Base-by-base conservation (phyloP, 2,329 filamentous ascomycete genomes). In the Penicillium sp. region DNA sequence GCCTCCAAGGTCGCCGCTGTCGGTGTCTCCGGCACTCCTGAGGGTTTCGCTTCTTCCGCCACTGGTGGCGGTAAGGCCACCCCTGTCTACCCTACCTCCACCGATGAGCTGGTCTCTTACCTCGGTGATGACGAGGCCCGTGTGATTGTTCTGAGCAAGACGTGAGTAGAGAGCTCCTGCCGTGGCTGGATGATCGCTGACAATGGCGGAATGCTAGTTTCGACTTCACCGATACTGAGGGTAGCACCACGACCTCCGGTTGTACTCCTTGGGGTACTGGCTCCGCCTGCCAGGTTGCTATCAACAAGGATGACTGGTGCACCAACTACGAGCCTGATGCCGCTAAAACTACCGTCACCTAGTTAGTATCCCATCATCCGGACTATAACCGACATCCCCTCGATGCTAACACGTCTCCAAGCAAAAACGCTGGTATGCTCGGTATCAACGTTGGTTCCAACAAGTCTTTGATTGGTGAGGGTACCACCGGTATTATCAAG, bases 281-380 rank as follows among this genome's bases (percentile, higher is more conserved):
- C 21, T 41, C 53, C 17, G 12, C 2, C 35, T 59, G 57, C 41
- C 57, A 59, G 50, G 47, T 45, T 27, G 55, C 55, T 4, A 59
- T 59, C 33, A 51, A 55, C 39, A 49, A 59, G 36, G 49, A 57
- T 5, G 49, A 59, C 49, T 59, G 57, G 38, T 55, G 57, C 39
- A 44, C 43, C 19, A 54, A 54, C 43, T 54, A 54, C 25, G 8
- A 54, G 25, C 43, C 45, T 31, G 39, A 53, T 50, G 49, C 57
- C 7, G 31, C 57, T 29, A 49, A 49, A 17, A 53, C 53, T 21
- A 42, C 49, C 4, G 53, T 48, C 8, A 57, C 49, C 38, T 59
- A 56, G 57, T 59, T 38, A 41, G 52, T 19, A n/a, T 17, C 5
- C 2, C 23, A 33, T 38, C 6, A 38, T 8, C 9, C 9, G 9